Percentiles rank a stretch among this genome's conserved stretches.
Conservation (phyloP, 139 green algal genomes). For the Auxenochlorella pyrenoidosa region DNA sequence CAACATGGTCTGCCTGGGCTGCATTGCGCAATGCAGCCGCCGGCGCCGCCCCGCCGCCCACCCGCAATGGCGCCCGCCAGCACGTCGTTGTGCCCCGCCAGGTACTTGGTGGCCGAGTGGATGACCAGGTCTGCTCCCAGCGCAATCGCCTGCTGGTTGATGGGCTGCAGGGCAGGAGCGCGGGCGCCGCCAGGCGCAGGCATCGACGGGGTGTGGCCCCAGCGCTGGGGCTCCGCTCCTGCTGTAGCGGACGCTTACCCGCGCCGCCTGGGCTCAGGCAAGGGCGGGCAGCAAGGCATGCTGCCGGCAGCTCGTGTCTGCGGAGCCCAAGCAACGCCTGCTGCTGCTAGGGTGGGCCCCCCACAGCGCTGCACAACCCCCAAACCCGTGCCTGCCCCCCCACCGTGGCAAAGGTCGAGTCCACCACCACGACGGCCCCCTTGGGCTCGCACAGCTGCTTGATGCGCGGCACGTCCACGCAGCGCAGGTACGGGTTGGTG, state of each 20-base stretch:
- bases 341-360: too few relatives aligned
- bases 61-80: constrained; percentile 91
- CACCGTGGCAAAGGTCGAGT: constrained; percentile 91
- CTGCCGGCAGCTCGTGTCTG: too few relatives aligned
- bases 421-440: constrained; percentile 90
- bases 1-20: background rate
- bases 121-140: constrained; percentile 98
- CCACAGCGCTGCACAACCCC: too few relatives aligned
- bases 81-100: constrained; percentile 99
- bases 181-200: too few relatives aligned
- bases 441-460: constrained; percentile 77
- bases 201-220: too few relatives aligned
- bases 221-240: too few relatives aligned
- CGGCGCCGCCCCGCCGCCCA: background rate
- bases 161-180: background rate
- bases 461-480: constrained; percentile 94
- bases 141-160: constrained; percentile 63
- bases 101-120: constrained; percentile 98
- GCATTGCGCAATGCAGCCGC: background rate
- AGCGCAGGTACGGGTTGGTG: constrained; percentile 99
- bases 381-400: background rate
- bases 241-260: too few relatives aligned
- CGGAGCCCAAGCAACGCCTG: too few relatives aligned
- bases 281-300: too few relatives aligned
- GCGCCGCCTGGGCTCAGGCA: too few relatives aligned